Evolutionary conservation across 345 rosid genomes (phyloP).

Genomic region (Eutrema yunnanense): DNA sequence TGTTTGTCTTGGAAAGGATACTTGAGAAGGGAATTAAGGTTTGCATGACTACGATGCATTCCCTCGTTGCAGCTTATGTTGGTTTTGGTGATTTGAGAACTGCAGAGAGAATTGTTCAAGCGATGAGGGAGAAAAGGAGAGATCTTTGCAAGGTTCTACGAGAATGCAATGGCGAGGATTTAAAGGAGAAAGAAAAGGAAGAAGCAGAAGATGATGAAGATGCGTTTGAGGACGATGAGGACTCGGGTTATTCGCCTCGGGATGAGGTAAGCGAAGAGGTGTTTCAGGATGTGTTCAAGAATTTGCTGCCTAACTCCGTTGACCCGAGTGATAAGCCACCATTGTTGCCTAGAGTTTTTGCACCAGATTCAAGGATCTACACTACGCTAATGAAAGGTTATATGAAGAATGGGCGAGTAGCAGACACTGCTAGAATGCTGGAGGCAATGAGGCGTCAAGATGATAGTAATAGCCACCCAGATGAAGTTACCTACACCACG

Average conservation of each 20-base stretch:
- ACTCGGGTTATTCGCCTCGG: neutral
- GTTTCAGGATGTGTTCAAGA: slow-evolving; percentile 41
- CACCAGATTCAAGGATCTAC: slow-evolving; percentile 76
- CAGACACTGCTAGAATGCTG: slow-evolving; percentile 64
- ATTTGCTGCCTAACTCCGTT: slow-evolving; percentile 60
- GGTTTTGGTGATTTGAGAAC: slow-evolving; percentile 77
- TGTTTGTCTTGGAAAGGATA: slow-evolving; percentile 68
- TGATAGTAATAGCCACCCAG: slow-evolving; percentile 66
- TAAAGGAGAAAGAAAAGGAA: slow-evolving; percentile 36
- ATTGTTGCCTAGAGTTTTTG: slow-evolving; percentile 52
- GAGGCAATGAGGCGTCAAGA: slow-evolving; percentile 84
- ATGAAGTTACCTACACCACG: slow-evolving; percentile 85
- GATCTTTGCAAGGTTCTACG: slow-evolving; percentile 75
- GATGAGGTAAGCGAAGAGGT: slow-evolving; percentile 14
- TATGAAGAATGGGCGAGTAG: slow-evolving; percentile 74
- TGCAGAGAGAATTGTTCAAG: slow-evolving; percentile 76
- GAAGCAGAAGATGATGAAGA: slow-evolving; percentile 20
- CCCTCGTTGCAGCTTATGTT: slow-evolving; percentile 86
- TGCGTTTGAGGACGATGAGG: slow-evolving; percentile 21
- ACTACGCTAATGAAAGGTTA: slow-evolving; percentile 95
- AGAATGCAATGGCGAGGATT: slow-evolving; percentile 44
- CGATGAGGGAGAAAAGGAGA: slow-evolving; percentile 81
- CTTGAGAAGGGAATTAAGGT: slow-evolving; percentile 45
- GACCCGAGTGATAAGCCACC: slow-evolving; percentile 45
- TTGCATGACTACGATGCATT: slow-evolving; percentile 79